These are phyloP conservation scores for Trichodelitschia bisporula DNA, from an alignment of 495 filamentous ascomycete species.

Conservation along the genomic window DNA sequence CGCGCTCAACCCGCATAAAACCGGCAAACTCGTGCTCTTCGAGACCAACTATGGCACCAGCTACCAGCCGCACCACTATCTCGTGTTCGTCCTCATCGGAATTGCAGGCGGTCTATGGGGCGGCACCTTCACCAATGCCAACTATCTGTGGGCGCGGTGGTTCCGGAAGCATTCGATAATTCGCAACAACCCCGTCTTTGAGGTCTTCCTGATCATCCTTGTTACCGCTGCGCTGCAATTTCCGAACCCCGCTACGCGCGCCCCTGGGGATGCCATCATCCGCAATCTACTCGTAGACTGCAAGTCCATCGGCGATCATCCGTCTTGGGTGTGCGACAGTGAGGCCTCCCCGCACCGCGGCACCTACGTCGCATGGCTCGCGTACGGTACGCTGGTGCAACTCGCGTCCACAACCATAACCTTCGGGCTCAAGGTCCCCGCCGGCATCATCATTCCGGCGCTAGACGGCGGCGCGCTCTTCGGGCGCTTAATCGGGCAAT, in stretches of 20 bases:
- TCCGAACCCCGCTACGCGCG: slow-evolving; percentile 25
- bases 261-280: slow-evolving; percentile 28
- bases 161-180: slow-evolving; percentile 26
- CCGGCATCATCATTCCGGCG: slow-evolving; percentile 32
- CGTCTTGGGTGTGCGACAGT: slow-evolving; percentile 24
- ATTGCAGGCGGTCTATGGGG: slow-evolving; percentile 30
- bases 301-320: slow-evolving; percentile 6
- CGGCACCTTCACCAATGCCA: slow-evolving; percentile 29
- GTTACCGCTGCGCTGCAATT: slow-evolving; percentile 28
- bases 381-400: slow-evolving; percentile 26
- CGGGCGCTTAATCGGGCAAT: slow-evolving; percentile 28
- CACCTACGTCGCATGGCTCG: slow-evolving; percentile 23
- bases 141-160: slow-evolving; percentile 28
- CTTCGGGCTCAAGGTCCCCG: slow-evolving; percentile 31
- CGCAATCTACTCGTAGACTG: slow-evolving; percentile 29
- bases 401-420: slow-evolving; percentile 29
- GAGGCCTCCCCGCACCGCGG: slow-evolving; percentile 12
- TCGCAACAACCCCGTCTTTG: slow-evolving; percentile 26
- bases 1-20: slow-evolving; percentile 29
- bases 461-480: slow-evolving; percentile 31
- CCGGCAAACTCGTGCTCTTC: slow-evolving; percentile 30
- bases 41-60: slow-evolving; percentile 30
- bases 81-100: slow-evolving; percentile 28
- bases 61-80: slow-evolving; percentile 27
- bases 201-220: slow-evolving; percentile 26